Evolutionary conservation across 1,284 basidiomycete species (phyloP).

Genomic region (Microbotryum intermedium): DNA sequence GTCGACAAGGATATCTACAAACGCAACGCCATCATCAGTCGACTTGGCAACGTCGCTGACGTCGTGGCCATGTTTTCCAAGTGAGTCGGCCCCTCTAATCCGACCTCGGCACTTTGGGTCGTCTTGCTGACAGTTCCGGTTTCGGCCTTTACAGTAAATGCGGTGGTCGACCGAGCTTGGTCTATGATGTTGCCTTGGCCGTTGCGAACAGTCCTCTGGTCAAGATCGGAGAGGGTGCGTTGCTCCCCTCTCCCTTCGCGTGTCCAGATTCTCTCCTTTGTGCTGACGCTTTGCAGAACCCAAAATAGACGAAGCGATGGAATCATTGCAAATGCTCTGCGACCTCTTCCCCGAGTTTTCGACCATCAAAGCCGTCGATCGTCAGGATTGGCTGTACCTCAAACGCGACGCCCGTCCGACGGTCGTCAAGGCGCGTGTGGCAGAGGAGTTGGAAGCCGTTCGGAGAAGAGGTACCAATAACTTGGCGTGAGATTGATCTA

Average conservation of each 20-base stretch:
- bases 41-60: conserved; percentile 22
- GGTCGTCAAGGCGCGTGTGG: conserved; percentile 19
- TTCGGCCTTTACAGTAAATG: conserved; percentile 1
- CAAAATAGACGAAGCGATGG: conserved; percentile 20
- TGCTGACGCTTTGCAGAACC: background rate
- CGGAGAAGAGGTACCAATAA: too few relatives aligned
- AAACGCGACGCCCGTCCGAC: conserved; percentile 2
- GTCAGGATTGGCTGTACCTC: conserved; percentile 17
- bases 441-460: conserved; percentile 4
- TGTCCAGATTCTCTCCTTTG: background rate
- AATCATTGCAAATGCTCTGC: conserved; percentile 18
- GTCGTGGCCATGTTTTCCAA: conserved; percentile 22
- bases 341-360: conserved; percentile 18
- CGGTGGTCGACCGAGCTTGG: conserved; percentile 6
- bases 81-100: background rate
- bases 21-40: conserved; percentile 21
- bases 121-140: background rate
- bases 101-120: background rate
- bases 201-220: conserved; percentile 21
- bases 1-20: conserved; percentile 8
- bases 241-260: background rate
- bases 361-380: conserved; percentile 16
- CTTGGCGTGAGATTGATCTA: too few relatives aligned
- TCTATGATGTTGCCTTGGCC: conserved; percentile 22
- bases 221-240: conserved; percentile 17